Conservation (phyloP, 768 basidiomycete species). For the Suillus sp. region DNA sequence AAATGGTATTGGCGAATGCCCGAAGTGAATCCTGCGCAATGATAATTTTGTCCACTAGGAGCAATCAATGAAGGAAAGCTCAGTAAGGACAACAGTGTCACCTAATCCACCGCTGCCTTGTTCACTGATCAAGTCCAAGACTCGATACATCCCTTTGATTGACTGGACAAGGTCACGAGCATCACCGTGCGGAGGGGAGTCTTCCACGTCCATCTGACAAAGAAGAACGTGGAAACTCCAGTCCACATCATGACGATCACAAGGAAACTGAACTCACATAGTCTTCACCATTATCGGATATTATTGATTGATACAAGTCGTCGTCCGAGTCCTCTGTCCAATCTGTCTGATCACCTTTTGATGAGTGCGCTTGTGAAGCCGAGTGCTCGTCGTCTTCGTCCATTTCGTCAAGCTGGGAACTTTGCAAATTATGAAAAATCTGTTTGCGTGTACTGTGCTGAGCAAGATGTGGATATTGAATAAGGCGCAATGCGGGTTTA, state of each 20-base stretch:
- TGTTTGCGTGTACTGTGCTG: background rate
- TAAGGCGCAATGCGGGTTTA: background rate
- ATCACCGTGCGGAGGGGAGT: conserved; percentile 12
- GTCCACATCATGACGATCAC: conserved; percentile 1
- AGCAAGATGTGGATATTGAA: background rate
- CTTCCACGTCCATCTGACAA: conserved; percentile 27
- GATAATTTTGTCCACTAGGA: conserved; percentile 61
- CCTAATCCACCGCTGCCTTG: conserved; percentile 54
- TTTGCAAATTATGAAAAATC: background rate
- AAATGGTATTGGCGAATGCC: conserved; percentile 48
- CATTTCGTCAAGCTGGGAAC: background rate
- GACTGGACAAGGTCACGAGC: conserved; percentile 27
- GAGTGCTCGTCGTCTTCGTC: background rate
- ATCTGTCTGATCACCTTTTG: background rate
- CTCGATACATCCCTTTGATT: conserved; percentile 50
- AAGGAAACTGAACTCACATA: conserved; percentile 1
- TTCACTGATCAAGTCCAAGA: conserved; percentile 57
- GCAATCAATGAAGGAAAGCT: background rate
- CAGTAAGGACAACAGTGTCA: conserved; percentile 23
- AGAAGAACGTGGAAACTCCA: conserved; percentile 4
- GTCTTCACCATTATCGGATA: background rate
- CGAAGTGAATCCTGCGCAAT: conserved; percentile 54
- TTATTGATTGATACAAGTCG: background rate
- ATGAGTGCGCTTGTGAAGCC: background rate
- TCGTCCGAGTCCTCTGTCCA: background rate